A percentile compares a stretch with the other conserved stretches of the same genome.
Evolutionary conservation across 2,329 filamentous ascomycete species (phyloP).

Genomic region (Seiridium cupressi): DNA sequence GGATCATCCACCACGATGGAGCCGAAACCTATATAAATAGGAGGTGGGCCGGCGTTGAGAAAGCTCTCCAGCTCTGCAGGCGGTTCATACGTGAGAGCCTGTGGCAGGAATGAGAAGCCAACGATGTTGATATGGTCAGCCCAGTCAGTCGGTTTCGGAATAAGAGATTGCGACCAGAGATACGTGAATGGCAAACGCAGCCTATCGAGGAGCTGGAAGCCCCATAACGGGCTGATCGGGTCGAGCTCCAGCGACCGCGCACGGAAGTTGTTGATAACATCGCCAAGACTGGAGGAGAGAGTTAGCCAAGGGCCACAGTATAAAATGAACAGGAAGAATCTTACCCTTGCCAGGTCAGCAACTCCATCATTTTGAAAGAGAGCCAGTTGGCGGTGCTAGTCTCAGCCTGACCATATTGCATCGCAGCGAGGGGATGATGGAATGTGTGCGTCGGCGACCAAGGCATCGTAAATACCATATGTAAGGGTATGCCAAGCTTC

Average conservation of each 20-base stretch:
- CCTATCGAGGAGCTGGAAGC: conserved; percentile 61
- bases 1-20: conserved; percentile 56
- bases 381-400: conserved; percentile 66
- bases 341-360: conserved; percentile 71
- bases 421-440: conserved; percentile 60
- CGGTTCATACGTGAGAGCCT: conserved; percentile 52
- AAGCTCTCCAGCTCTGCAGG: conserved; percentile 45
- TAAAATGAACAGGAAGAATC: not conserved
- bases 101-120: conserved; percentile 60
- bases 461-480: conserved; percentile 63
- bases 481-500: conserved; percentile 45
- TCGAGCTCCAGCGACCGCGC: conserved; percentile 61
- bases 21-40: conserved; percentile 66
- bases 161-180: conserved; percentile 66
- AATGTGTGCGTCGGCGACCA: conserved; percentile 70
- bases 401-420: conserved; percentile 3
- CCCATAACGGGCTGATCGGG: conserved; percentile 63
- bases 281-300: conserved; percentile 49
- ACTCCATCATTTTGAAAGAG: conserved; percentile 66
- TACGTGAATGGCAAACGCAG: conserved; percentile 68
- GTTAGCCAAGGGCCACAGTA: not conserved
- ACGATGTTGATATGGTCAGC: conserved; percentile 55
- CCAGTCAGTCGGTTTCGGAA: conserved; percentile 67
- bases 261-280: conserved; percentile 64
- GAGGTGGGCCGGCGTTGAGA: conserved; percentile 44